Base-by-base conservation (phyloP, 2,329 filamentous ascomycete species). In the Epichloe scottii region DNA sequence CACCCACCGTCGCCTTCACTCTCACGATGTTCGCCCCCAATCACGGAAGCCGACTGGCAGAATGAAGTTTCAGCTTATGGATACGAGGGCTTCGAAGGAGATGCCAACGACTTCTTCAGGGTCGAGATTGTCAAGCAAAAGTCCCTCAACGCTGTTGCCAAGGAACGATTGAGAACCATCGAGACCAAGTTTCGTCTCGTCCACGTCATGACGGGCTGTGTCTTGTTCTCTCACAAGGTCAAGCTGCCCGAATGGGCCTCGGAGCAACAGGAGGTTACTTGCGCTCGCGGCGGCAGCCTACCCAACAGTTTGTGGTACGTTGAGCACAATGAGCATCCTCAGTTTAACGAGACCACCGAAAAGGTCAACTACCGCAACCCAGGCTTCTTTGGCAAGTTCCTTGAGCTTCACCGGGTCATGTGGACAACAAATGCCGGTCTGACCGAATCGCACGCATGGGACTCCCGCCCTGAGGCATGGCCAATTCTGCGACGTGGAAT, bases 211-310 rank as follows among this genome's bases (percentile, higher is more conserved):
- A 95, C 89, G 56, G 90, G 91, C 45, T 98, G 93, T 64, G 87
- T 85, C 12, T 77, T 98, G 23, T 98, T 98, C 75, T 97, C 91
- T 0, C 93, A 98, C 77, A 97, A 96, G 73, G 90, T 97, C 66
- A 98, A 98, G 74, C 83, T 98, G 53, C 93, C 93, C 3, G 89
- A 95, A 3, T 98, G 93, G 93, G 93, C 87, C 45, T 98, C 85
- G 49, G 93, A 97, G 68, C 93, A 98, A 68, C 93, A 98, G 68
- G 93, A 98, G 69, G 93, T 98, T n/a, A 97, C 91, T 19, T 98
- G 93, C 64, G 93, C 93, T 7, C 85, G 84, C 59, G 85, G 87
- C 46, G 93, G 89, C 59, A 95, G 89, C 55, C 73, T 96, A 38
- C 93, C 93, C 51, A 98, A 98, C 78, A 95, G 89, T 62, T 71